phyloP scores from a whole-genome alignment of 257 asterid genomes.

The Vinca minor region DNA sequence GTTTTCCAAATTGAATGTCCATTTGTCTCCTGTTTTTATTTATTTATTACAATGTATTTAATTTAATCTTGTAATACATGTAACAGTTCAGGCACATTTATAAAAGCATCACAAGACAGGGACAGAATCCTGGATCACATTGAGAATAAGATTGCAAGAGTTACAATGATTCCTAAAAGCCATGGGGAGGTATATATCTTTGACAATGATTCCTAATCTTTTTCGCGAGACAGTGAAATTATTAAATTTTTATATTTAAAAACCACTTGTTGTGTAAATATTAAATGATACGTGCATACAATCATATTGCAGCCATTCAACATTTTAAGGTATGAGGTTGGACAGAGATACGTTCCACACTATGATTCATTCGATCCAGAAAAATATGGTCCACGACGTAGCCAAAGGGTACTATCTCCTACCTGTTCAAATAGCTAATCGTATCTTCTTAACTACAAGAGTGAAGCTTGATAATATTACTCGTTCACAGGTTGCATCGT shows the following conservation, averaged over 20 bases:
- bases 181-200: slow-evolving; percentile 64
- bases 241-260: too few species aligned
- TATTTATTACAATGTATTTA: neutral
- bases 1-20: neutral
- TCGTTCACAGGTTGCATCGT: slow-evolving; percentile 60
- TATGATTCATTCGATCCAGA: slow-evolving; percentile 77
- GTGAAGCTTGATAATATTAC: neutral
- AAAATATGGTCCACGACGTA: slow-evolving; percentile 79
- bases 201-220: too few species aligned
- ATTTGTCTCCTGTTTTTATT: neutral
- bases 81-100: slow-evolving; percentile 66
- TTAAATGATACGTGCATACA: slow-evolving; percentile 4
- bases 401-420: slow-evolving; percentile 63
- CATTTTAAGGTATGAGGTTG: slow-evolving; percentile 71
- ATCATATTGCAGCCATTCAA: slow-evolving; percentile 60
- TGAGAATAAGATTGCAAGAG: slow-evolving; percentile 75
- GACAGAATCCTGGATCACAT: slow-evolving; percentile 50
- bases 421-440: neutral
- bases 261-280: neutral
- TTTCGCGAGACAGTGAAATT: too few species aligned
- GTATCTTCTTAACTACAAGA: too few species aligned
- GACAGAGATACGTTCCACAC: slow-evolving; percentile 76
- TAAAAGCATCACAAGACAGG: slow-evolving; percentile 66
- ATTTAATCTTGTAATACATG: neutral
- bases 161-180: slow-evolving; percentile 47